Base-by-base conservation (phyloP, 371 early-diverging fungal genomes). In the Neoconidiobolus thromboides region DNA sequence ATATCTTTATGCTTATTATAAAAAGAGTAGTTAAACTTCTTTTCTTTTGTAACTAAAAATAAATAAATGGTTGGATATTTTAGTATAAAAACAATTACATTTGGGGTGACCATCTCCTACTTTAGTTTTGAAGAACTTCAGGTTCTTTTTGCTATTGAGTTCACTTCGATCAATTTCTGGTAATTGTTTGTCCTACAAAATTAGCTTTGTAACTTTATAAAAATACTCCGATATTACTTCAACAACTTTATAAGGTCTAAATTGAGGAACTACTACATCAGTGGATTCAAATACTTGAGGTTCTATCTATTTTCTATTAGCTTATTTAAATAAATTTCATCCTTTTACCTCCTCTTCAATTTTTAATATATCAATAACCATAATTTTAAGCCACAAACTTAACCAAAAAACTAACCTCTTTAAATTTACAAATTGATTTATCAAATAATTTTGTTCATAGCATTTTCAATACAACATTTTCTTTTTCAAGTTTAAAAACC, bases 281-380 rank as follows among this genome's bases (percentile, higher is more conserved):
- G 57, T 41, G 3, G 57, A 43, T 26, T 57, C 57, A 57, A 57
- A 57, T 46, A 57, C 57, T 9, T 44, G 43, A 7, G 36, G 57
- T 37, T 57, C 57, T 26, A 26, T 26, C 26, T 26, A 26, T 26
- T 26, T 26, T 26, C 26, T 26, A 26, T 26, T 26, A 26, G 26
- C 26, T 26, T 26, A 26, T 26, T 26, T 26, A 26, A 26, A 26
- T 26, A 26, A 26, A 26, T 26, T 26, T 26, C 26, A 26, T 26
- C 26, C 26, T 26, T 26, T 26, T 26, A 26, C 26, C 26, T 26
- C 26, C 26, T 26, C 26, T 26, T 26, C 26, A 26, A 26, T 26
- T 26, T 26, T 26, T 26, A 26, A 26, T 26, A 26, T 26, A 26
- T 26, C 26, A 26, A 26, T 26, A 26, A 26, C 26, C 26, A 26